phyloP scores from a whole-genome alignment of 495 filamentous ascomycete genomes.

The Daldinia loculata region DNA sequence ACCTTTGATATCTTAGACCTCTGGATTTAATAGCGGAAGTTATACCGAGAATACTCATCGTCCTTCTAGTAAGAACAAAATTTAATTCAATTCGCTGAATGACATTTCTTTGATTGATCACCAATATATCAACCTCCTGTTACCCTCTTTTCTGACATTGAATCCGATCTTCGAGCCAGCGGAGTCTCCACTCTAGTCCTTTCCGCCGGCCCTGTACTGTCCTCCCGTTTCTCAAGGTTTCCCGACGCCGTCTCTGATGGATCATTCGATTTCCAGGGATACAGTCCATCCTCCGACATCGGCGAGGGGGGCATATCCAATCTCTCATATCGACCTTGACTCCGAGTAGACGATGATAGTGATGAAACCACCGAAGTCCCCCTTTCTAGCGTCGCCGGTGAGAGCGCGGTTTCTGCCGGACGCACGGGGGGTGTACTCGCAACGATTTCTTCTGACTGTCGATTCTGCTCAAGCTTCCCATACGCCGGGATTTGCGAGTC shows the following conservation, averaged over 20 bases:
- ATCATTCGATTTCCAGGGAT: constrained; percentile 3
- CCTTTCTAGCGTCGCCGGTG: constrained; percentile 4
- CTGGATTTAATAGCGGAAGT: not conserved
- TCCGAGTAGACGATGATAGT: constrained; percentile 21
- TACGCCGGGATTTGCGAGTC: not conserved
- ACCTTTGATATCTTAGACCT: not conserved
- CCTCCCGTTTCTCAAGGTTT: not conserved
- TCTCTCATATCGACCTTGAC: constrained; percentile 23
- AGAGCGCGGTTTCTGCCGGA: not conserved
- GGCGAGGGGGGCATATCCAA: constrained; percentile 18
- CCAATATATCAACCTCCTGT: not conserved
- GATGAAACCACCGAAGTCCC: constrained; percentile 20
- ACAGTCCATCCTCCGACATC: constrained; percentile 20
- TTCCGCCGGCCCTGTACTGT: not conserved
- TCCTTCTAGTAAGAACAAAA: not conserved
- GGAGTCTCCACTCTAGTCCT: not conserved
- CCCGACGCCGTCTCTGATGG: not conserved
- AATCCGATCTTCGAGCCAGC: not conserved
- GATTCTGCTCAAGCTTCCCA: not conserved
- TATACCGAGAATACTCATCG: not conserved
- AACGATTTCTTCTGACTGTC: not conserved
- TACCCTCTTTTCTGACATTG: not conserved
- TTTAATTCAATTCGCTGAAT: not conserved
- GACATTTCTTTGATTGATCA: not conserved
- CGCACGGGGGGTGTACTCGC: not conserved